A percentile compares a stretch with the other conserved stretches of the same genome.
These are phyloP conservation scores for Phytophthora colocasiae DNA, from an alignment of 352 stramenopile genomes.

Conservation along the genomic window DNA sequence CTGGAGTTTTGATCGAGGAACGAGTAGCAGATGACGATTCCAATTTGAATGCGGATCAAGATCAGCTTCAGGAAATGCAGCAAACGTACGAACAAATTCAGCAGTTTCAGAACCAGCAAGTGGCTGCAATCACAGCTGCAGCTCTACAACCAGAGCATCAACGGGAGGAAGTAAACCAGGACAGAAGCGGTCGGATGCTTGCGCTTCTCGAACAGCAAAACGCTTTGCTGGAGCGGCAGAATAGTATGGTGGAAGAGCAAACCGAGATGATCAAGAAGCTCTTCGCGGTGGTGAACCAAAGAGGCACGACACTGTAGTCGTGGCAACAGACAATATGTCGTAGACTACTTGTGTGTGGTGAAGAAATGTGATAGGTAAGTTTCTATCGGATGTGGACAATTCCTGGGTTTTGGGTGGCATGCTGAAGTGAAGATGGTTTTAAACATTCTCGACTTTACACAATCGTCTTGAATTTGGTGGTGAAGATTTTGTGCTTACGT, in stretches of 20 bases:
- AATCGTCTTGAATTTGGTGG: too few species aligned
- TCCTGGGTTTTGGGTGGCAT: too few species aligned
- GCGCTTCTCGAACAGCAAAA: constrained; percentile 46
- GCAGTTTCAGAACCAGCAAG: constrained; percentile 40
- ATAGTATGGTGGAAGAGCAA: constrained; percentile 46
- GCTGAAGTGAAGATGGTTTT: too few species aligned
- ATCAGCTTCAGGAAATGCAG: constrained; percentile 32
- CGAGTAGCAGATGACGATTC: constrained; percentile 4
- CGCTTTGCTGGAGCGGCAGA: constrained; percentile 44
- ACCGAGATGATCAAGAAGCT: constrained; percentile 42
- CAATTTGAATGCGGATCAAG: constrained; percentile 16
- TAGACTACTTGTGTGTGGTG: too few species aligned
- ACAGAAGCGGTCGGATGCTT: constrained; percentile 47
- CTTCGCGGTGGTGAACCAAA: constrained; percentile 31
- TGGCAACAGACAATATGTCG: too few species aligned
- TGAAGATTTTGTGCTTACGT: too few species aligned
- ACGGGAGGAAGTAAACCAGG: constrained; percentile 16
- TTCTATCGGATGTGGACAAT: too few species aligned
- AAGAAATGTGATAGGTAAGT: too few species aligned
- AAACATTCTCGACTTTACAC: too few species aligned
- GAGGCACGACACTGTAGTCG: constrained; percentile 13
- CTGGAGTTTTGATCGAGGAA: constrained; percentile 40
- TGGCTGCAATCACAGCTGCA: constrained; percentile 16
- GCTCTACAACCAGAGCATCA: constrained; percentile 15
- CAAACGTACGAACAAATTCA: constrained; percentile 40